Evolutionary conservation across 208 protist genomes (phyloP), one percentile per base, ranked within the genome.

Genomic region (Hexamita inflata): DNA sequence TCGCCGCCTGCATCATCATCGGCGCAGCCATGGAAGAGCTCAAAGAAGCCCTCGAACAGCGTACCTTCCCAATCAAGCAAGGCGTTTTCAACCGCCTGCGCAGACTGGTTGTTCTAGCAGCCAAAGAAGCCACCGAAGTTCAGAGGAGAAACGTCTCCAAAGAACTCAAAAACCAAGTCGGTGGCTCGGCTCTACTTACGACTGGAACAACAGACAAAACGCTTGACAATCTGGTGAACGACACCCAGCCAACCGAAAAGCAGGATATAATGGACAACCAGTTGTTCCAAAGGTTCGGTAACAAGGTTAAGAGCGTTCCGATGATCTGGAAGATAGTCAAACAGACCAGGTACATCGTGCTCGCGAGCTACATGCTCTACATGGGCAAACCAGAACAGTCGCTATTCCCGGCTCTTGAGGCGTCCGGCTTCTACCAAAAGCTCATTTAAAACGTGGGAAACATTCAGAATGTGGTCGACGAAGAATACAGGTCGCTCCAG

Each of bases 271-370:
- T 64, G 13, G 59, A 64, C n/a, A 24, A 30, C 13, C n/a, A 4
- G 13, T n/a, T 45, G 24, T 53, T 53, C 45, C 11, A 4, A 53
- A 53, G 19, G 19, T 53, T 53, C 45, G 38, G 64, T 15, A 49
- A 35, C n/a, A 2, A 38, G 7, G 2, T n/a, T 19, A n/a, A 38
- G 11, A 28, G 19, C 15, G 15, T 45, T 45, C 7, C 9, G 9
- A 24, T 45, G 34, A 70, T 70, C n/a, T 70, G 64, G 64, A 2
- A 34, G 11, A 24, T 70, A 29, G 64, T 38, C 38, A 40, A 38
- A n/a, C 64, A 70, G 38, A 70, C 64, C 64, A 40, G 64, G n/a
- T 49, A 42, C 64, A 70, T 70, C 15, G 64, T 70, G 2, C 35
- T 70, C 9, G 26, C 64, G 11, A 45, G 19, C 26, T 70, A 70